phyloP scores from a whole-genome alignment of 2,329 filamentous ascomycete genomes.

The Lasiodiplodia sp. region DNA sequence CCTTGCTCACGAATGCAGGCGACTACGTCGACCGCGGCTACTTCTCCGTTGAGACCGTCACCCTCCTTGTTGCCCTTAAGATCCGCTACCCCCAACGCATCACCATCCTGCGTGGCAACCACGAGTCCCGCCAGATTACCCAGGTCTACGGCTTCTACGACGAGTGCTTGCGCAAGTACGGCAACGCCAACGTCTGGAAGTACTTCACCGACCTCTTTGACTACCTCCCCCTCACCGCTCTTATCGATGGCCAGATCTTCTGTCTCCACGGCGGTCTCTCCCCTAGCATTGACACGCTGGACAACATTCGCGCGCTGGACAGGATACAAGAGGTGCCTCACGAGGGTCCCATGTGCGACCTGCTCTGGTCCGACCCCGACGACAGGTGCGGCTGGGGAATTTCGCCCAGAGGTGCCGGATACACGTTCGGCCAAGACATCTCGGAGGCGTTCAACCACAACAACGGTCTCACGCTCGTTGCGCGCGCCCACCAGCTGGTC shows the following conservation, averaged over 20 bases:
- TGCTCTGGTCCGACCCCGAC: constrained; percentile 89
- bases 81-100: constrained; percentile 98
- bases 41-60: constrained; percentile 98
- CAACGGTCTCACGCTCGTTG: constrained; percentile 94
- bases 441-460: constrained; percentile 99
- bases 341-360: constrained; percentile 78
- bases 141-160: constrained; percentile 83
- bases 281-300: constrained; percentile 75
- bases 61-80: constrained; percentile 93
- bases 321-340: constrained; percentile 75
- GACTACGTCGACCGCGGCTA: constrained; percentile 99
- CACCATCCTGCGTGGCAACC: constrained; percentile 94
- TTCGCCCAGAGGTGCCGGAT: constrained; percentile 90
- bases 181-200: constrained; percentile 80
- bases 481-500: constrained; percentile 94
- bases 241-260: constrained; percentile 77
- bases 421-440: constrained; percentile 96
- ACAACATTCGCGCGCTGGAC: constrained; percentile 66
- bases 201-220: constrained; percentile 81
- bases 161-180: constrained; percentile 79
- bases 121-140: constrained; percentile 79
- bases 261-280: constrained; percentile 77
- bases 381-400: constrained; percentile 97
- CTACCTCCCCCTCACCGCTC: constrained; percentile 75
- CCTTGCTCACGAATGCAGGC: constrained; percentile 60